A percentile compares a stretch with the other conserved stretches of the same genome.
Evolutionary conservation across 2,329 filamentous ascomycete species (phyloP).

Genomic region (Tolypocladium sp.): DNA sequence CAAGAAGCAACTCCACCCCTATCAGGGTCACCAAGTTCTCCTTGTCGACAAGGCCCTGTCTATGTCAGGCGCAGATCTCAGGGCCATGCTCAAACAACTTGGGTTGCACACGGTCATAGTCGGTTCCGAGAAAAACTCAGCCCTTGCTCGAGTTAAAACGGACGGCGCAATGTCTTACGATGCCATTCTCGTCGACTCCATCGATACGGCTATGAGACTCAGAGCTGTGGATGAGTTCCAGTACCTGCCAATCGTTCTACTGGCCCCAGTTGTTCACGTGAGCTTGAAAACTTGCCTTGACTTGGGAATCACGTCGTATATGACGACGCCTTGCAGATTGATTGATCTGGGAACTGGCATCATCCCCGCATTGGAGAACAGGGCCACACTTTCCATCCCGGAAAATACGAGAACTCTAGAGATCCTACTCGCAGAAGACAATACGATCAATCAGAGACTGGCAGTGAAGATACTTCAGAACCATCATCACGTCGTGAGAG

Average conservation of each 20-base stretch:
- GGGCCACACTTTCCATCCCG: conserved; percentile 80
- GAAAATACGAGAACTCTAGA: conserved; percentile 95
- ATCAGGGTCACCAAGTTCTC: conserved; percentile 82
- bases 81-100: conserved; percentile 66
- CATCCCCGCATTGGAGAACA: conserved; percentile 86
- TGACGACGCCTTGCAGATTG: conserved; percentile 91
- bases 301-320: conserved; percentile 92
- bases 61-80: conserved; percentile 63
- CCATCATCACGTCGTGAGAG: conserved; percentile 85
- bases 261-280: conserved; percentile 83
- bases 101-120: conserved; percentile 78
- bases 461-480: conserved; percentile 97
- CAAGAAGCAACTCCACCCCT: conserved; percentile 77
- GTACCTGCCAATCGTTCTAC: conserved; percentile 88
- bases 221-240: conserved; percentile 91
- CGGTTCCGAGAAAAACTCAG: conserved; percentile 58
- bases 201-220: conserved; percentile 75
- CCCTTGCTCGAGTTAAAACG: conserved; percentile 41
- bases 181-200: conserved; percentile 91
- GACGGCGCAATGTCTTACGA: conserved; percentile 67
- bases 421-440: conserved; percentile 92
- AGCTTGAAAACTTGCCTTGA: conserved; percentile 90
- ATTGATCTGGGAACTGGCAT: conserved; percentile 95
- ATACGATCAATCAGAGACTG: conserved; percentile 90
- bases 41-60: conserved; percentile 91